Evolutionary conservation across 805 yeast genomes (phyloP).

Genomic region (Saccharomycopsis sp.): DNA sequence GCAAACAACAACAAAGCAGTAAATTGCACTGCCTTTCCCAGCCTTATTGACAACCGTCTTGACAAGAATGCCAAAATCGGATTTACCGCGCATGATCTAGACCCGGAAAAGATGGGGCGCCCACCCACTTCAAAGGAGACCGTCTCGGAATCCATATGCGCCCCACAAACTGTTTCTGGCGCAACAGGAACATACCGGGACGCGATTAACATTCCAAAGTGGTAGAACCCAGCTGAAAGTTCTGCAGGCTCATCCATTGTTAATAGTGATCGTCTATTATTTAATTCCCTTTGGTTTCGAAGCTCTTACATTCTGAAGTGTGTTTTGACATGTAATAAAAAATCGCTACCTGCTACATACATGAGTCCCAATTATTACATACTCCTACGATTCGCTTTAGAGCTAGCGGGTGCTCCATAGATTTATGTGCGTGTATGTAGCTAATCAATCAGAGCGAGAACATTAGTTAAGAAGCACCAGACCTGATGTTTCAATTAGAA

Average conservation of each 20-base stretch:
- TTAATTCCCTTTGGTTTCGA: not conserved
- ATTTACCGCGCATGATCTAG: not conserved
- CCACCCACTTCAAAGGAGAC: too few species aligned
- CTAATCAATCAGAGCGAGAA: too few species aligned
- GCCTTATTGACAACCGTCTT: not conserved
- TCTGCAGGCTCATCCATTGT: not conserved
- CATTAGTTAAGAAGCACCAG: not conserved
- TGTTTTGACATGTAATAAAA: not conserved
- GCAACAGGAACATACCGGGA: not conserved
- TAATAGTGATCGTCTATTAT: not conserved
- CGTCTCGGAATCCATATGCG: too few species aligned
- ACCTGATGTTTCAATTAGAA: not conserved
- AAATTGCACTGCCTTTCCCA: too few species aligned
- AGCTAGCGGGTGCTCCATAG: not conserved
- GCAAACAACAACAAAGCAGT: too few species aligned
- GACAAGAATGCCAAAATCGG: too few species aligned
- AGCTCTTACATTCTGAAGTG: too few species aligned
- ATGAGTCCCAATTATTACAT: not conserved
- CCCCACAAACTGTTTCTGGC: too few species aligned
- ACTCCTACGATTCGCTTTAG: not conserved
- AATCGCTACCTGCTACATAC: not conserved
- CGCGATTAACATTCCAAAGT: not conserved
- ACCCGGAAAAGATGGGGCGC: not conserved
- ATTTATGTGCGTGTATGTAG: not conserved
- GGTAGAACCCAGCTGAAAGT: not conserved